A percentile compares a stretch with the other conserved stretches of the same genome.
These are phyloP conservation scores for Saccharomycopsis olivae DNA, from an alignment of 805 yeast genomes.

Conservation along the genomic window DNA sequence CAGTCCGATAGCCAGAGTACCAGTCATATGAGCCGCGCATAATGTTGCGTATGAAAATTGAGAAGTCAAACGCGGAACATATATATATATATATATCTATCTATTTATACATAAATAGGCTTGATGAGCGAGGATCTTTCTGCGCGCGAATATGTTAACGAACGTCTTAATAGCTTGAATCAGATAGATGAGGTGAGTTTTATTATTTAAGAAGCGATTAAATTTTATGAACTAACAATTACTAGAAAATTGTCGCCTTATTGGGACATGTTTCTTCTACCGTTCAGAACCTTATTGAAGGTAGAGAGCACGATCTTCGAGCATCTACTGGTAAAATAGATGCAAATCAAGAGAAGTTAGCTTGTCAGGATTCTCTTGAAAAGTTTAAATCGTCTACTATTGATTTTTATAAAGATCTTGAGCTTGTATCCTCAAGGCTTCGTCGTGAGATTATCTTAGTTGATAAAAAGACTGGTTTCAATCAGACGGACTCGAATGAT, in stretches of 20 bases:
- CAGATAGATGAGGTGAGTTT: slow-evolving; percentile 34
- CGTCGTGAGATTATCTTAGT: slow-evolving; percentile 57
- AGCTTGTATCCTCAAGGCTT: slow-evolving; percentile 46
- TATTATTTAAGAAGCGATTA: neutral
- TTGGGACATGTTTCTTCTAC: slow-evolving; percentile 39
- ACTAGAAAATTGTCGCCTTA: slow-evolving; percentile 38
- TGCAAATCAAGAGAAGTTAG: slow-evolving; percentile 23
- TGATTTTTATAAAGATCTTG: slow-evolving; percentile 42
- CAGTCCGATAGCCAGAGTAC: no score
- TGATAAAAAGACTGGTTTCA: slow-evolving; percentile 47
- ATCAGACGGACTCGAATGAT: slow-evolving; percentile 33
- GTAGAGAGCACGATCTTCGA: slow-evolving; percentile 22
- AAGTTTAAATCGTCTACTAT: slow-evolving; percentile 35
- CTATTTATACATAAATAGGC: no score
- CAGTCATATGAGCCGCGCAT: no score
- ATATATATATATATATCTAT: no score
- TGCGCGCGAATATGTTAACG: slow-evolving; percentile 30
- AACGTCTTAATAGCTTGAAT: slow-evolving; percentile 41
- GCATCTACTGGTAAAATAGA: slow-evolving; percentile 1
- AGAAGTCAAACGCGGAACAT: no score
- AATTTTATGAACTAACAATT: neutral
- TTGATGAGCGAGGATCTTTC: slow-evolving; percentile 2
- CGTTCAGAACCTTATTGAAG: slow-evolving; percentile 30
- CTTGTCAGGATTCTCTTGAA: no score
- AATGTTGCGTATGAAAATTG: no score